Base-by-base conservation (phyloP, 768 basidiomycete species). In the Hygrocybe punicea region DNA sequence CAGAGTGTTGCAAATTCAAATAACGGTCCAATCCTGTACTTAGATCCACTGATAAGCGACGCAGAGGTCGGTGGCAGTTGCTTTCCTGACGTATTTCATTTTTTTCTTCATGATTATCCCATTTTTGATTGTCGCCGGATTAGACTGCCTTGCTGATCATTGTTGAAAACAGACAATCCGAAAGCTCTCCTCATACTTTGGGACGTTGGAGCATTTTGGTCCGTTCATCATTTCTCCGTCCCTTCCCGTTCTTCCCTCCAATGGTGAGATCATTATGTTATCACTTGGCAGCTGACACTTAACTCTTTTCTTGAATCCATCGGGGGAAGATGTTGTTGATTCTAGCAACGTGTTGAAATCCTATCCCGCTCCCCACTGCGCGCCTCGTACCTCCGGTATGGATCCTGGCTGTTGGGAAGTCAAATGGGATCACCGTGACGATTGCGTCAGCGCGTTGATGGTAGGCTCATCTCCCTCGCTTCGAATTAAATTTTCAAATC, bases 391-490 rank as follows among this genome's bases (percentile, higher is more conserved):
- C 34, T 42, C 77, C 5, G 63, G 64, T 10, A 91, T 89, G 88
- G 81, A 84, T 52, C 59, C 63, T 1, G 70, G 76, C 4, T 84
- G 85, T 57, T 91, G 87, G 84, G 87, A 87, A 63, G 77, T 91
- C 39, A 93, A 91, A 65, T 93, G 87, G 87, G 75, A 79, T 24
- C 82, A 88, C 67, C 79, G 90, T 42, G 85, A 89, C 58, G 85
- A 92, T 61, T 87, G 85, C 58, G 79, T 90, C 40, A 81, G 74
- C 58, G 90, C 90, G 21, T 74, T 89, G 47, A 81, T 83, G 80
- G 90, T 89, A 13, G 21, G 13, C 47, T 29, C 23, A 25, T 34
- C 19, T 46, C 13, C 10, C 39, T 21, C 21, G 49, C 19, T 19
- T 8, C 4, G 35, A 57, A 19, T 44, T 1, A 37, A 19, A 19